A percentile compares a stretch with the other conserved stretches of the same genome.
These are phyloP conservation scores for Trifolium repens DNA, from an alignment of 306 rosid genomes.

Conservation along the genomic window DNA sequence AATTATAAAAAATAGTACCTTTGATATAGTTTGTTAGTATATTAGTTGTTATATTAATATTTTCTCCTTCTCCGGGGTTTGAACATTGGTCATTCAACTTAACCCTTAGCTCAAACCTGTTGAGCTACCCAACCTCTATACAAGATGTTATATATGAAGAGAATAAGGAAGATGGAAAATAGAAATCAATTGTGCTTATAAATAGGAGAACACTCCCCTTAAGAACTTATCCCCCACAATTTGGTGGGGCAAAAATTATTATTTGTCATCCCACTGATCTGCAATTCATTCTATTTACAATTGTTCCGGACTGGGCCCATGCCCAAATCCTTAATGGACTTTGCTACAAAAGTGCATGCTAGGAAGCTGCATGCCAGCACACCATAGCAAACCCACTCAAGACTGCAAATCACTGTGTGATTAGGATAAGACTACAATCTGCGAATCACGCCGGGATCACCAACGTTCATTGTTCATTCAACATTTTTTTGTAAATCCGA, in stretches of 20 bases:
- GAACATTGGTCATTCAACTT: neutral
- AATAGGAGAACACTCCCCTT: neutral
- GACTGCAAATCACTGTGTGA: too few species aligned
- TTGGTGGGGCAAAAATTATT: neutral
- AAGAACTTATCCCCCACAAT: neutral
- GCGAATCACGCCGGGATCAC: too few species aligned
- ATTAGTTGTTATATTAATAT: too few species aligned
- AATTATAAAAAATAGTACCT: neutral
- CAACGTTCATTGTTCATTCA: too few species aligned
- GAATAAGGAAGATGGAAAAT: neutral
- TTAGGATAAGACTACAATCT: too few species aligned
- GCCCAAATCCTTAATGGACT: too few species aligned
- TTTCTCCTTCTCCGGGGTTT: neutral
- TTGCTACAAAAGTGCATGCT: too few species aligned
- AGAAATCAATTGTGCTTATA: neutral
- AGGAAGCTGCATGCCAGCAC: too few species aligned
- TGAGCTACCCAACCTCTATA: neutral
- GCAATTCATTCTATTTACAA: neutral
- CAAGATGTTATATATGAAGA: neutral
- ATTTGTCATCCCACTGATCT: neutral
- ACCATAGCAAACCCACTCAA: too few species aligned
- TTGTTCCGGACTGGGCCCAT: too few species aligned
- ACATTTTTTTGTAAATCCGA: too few species aligned
- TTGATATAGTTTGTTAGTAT: neutral
- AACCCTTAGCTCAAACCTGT: neutral